Conservation (phyloP, 257 asterid species). For the Thymus quinquecostatus region DNA sequence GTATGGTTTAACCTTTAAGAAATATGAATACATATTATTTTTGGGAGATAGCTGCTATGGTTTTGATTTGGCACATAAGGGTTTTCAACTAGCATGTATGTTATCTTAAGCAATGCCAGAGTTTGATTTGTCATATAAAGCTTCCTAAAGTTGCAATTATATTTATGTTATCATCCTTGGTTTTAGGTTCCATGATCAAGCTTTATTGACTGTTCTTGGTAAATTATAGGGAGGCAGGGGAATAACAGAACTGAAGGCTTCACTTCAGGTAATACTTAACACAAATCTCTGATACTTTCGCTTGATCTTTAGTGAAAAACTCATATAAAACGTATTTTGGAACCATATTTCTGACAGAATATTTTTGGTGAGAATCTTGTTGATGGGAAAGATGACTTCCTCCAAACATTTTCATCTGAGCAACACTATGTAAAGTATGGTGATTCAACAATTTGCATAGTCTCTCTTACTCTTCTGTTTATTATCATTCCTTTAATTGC, state of each 20-base stretch:
- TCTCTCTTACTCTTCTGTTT: conserved; percentile 12
- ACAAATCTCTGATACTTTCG: background rate
- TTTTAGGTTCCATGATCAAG: conserved; percentile 25
- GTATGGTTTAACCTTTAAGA: conserved; percentile 8
- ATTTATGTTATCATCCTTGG: background rate
- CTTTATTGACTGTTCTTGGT: conserved; percentile 33
- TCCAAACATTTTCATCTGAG: conserved; percentile 74
- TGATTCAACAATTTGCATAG: conserved; percentile 11
- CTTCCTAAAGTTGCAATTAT: conserved; percentile 13
- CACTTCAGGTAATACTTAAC: conserved; percentile 64
- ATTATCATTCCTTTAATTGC: conserved; percentile 1
- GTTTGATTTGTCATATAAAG: conserved; percentile 7
- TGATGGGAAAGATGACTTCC: conserved; percentile 78
- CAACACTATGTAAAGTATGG: conserved; percentile 68
- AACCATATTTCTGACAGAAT: conserved; percentile 50
- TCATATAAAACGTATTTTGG: conserved; percentile 23
- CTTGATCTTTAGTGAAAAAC: conserved; percentile 28
- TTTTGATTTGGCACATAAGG: too few species aligned
- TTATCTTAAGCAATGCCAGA: background rate
- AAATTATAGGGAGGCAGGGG: conserved; percentile 83
- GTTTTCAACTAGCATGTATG: too few species aligned
- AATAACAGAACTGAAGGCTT: conserved; percentile 77
- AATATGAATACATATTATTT: background rate
- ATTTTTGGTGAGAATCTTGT: conserved; percentile 88
- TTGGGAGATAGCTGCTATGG: background rate